phyloP scores from a whole-genome alignment of 108 stramenopile species.

The Nitzschia putrida region DNA sequence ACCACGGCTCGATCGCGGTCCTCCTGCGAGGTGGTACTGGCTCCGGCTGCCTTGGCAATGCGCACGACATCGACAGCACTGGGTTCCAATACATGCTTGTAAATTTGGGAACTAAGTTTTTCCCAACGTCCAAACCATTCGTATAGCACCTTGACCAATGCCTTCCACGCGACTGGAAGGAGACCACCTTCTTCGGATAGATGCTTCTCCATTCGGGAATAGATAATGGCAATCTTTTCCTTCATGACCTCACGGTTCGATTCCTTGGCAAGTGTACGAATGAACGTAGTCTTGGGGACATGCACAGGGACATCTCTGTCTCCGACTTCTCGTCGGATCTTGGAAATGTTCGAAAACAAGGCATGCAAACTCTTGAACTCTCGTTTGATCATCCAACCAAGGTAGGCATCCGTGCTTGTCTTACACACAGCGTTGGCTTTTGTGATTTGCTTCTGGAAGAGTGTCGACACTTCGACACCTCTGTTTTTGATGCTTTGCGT shows the following conservation, averaged over 20 bases:
- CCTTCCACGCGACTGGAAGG: slow-evolving; percentile 88
- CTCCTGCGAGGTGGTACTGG: slow-evolving; percentile 17
- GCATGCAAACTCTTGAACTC: slow-evolving; percentile 87
- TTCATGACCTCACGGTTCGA: slow-evolving; percentile 82
- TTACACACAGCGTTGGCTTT: slow-evolving; percentile 83
- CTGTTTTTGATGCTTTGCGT: slow-evolving; percentile 79
- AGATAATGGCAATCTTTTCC: slow-evolving; percentile 82
- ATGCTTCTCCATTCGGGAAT: slow-evolving; percentile 88
- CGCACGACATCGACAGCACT: slow-evolving; percentile 85
- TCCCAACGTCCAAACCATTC: slow-evolving; percentile 93
- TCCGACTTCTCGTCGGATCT: slow-evolving; percentile 79
- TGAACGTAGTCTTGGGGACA: slow-evolving; percentile 79
- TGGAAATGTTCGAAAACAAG: slow-evolving; percentile 82
- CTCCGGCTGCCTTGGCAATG: slow-evolving; percentile 82
- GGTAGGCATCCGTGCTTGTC: slow-evolving; percentile 86
- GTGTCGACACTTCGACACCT: slow-evolving; percentile 57
- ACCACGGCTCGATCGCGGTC: slow-evolving; percentile 5
- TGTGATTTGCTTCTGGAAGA: slow-evolving; percentile 80
- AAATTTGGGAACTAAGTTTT: slow-evolving; percentile 80
- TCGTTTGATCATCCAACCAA: slow-evolving; percentile 90
- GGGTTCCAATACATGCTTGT: slow-evolving; percentile 81
- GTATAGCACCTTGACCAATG: slow-evolving; percentile 85
- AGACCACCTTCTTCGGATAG: slow-evolving; percentile 81
- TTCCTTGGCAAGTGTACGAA: slow-evolving; percentile 81
- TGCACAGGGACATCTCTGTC: slow-evolving; percentile 84